phyloP scores from a whole-genome alignment of 345 rosid species.

The Jatropha curcas region DNA sequence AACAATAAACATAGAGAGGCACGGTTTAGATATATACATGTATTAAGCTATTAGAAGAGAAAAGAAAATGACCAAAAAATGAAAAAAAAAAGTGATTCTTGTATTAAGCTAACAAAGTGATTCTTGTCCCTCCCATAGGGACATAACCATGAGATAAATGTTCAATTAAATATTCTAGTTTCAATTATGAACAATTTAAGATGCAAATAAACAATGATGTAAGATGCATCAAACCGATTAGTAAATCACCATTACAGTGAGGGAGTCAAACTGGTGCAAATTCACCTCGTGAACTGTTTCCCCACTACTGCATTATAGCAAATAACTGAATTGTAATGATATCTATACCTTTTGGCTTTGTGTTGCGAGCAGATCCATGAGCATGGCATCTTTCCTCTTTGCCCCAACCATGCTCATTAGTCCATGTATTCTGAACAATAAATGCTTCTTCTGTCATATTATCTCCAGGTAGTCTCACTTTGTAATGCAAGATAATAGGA shows the following conservation, averaged over 20 bases:
- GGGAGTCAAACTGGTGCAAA: neutral
- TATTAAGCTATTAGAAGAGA: neutral
- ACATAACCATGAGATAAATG: neutral
- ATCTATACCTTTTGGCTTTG: conserved; percentile 58
- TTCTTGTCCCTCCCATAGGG: neutral
- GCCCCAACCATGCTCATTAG: conserved; percentile 70
- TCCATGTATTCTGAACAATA: conserved; percentile 75
- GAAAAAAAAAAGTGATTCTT: neutral
- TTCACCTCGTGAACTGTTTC: neutral
- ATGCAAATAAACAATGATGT: neutral
- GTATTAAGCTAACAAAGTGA: neutral
- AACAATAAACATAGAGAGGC: neutral
- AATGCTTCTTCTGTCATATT: conserved; percentile 65
- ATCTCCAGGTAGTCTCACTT: conserved; percentile 60
- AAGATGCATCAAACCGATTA: neutral
- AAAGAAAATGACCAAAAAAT: neutral
- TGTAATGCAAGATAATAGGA: conserved; percentile 59
- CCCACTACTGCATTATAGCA: neutral
- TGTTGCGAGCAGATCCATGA: conserved; percentile 41
- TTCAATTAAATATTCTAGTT: no score
- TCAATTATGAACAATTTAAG: neutral
- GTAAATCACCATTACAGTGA: neutral
- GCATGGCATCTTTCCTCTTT: conserved; percentile 62
- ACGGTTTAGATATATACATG: neutral
- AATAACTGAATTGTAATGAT: neutral